Conservation (phyloP, 139 green algal genomes). For the Ettlia oleoabundans region DNA sequence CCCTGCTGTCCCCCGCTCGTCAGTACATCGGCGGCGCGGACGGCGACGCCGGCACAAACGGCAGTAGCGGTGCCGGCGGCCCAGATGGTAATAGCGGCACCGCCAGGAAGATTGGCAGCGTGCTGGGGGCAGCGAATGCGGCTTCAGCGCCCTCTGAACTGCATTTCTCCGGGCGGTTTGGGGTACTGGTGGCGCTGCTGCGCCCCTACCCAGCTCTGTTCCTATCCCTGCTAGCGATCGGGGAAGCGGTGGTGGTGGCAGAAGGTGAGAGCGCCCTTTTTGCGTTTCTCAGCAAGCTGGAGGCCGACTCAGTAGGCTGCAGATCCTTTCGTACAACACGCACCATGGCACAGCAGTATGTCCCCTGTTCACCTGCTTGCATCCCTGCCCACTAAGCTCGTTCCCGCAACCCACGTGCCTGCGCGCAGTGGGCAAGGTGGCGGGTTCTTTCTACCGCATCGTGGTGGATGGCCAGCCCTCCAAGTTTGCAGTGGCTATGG, state of each 20-base stretch:
- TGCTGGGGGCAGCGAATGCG: not conserved
- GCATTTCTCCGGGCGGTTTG: not conserved
- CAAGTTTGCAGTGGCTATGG: slow-evolving; percentile 17
- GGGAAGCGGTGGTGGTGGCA: slow-evolving; percentile 39
- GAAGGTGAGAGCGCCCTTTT: slow-evolving; percentile 20
- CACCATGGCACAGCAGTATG: not conserved
- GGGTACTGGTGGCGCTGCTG: slow-evolving; percentile 25
- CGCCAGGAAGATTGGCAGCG: not conserved
- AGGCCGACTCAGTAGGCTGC: too few species aligned
- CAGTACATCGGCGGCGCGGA: not conserved
- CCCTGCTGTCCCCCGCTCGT: not conserved
- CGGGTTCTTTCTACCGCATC: slow-evolving; percentile 51
- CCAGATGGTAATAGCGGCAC: too few species aligned
- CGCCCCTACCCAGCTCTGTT: slow-evolving; percentile 44
- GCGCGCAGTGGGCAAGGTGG: slow-evolving; percentile 56
- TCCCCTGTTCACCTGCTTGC: not conserved
- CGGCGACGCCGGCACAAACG: not conserved
- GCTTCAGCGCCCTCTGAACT: not conserved
- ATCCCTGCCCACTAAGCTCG: not conserved
- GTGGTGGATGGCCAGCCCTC: slow-evolving; percentile 41
- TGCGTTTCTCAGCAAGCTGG: too few species aligned
- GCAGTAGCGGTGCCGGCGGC: not conserved
- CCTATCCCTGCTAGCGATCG: slow-evolving; percentile 38
- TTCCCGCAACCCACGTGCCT: not conserved
- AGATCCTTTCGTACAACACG: not conserved